Base-by-base conservation (phyloP, 129 eudicot genomes). In the Glebionis coronaria region DNA sequence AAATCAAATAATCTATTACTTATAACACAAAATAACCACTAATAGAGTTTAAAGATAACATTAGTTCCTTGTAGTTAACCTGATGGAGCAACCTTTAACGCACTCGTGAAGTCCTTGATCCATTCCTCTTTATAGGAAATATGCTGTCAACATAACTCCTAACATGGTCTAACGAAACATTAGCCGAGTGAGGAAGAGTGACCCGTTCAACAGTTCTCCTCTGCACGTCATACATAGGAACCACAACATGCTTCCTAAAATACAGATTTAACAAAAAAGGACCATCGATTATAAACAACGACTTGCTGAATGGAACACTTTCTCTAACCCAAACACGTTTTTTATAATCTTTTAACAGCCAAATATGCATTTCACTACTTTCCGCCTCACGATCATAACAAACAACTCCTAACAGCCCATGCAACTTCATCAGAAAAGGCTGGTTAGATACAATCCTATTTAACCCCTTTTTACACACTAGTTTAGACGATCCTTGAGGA, bases 71-170 rank as follows among this genome's bases (percentile, higher is more conserved):
- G 14, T 49, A 15, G 14, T 14, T 49, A 16, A 49, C 18, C 18
- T 4, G 54, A 14, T 49, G 16, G 54, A 13, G n/a, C 16, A 49
- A 49, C 54, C 54, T 49, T 4, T 13, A 35, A 49, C 18, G 2
- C 8, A 19, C n/a, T 49, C 54, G 8, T 0, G 54, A 18, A 53
- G 11, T 53, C 42, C 42, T 35, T 35, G 42, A 7, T 35, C 19
- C 8, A 12, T 49, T 49, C 38, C 38, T 56, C 38, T 13, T 9
- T 10, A 56, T 23, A 21, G 38, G 62, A 12, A 3, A 25, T 3
- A 56, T 21, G 40, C 62, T 56, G 10, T 56, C 62, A 23, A 56
- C 62, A 56, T 56, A 56, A 25, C 62, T 10, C 62, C 62, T 56
- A 23, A 56, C 62, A 11, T 21, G 38, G 25, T 25, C 38, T 12